A percentile compares a stretch with the other conserved stretches of the same genome.
phyloP scores from a whole-genome alignment of 1,284 basidiomycete species.

The Ustilago bromivora region DNA sequence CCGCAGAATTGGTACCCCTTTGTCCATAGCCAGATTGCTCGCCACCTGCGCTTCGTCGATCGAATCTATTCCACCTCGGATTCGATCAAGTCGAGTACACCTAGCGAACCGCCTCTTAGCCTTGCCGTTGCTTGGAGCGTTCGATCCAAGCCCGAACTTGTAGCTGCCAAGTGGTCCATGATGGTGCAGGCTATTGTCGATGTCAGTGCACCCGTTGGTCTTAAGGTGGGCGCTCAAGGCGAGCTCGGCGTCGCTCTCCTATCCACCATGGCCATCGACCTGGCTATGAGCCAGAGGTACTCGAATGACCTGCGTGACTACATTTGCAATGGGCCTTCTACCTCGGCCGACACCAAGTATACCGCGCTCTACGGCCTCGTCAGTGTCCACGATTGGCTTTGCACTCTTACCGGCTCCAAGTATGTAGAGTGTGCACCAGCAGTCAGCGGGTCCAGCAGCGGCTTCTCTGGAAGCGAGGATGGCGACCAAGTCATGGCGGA shows the following conservation, averaged over 20 bases:
- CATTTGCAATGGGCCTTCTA: background rate
- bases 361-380: background rate
- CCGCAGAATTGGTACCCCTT: background rate
- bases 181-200: background rate
- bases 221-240: constrained; percentile 11
- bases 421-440: background rate
- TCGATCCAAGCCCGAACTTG: background rate
- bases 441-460: background rate
- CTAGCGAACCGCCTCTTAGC: too few relatives aligned
- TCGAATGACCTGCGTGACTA: background rate
- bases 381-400: constrained; percentile 6
- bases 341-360: background rate
- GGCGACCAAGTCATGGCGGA: background rate
- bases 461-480: background rate
- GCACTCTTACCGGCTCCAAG: background rate
- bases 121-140: background rate
- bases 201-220: background rate
- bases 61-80: too few relatives aligned
- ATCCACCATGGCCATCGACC: constrained; percentile 7
- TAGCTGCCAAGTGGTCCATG: background rate
- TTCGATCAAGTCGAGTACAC: too few relatives aligned
- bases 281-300: background rate
- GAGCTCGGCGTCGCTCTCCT: constrained; percentile 4
- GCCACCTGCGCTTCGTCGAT: too few relatives aligned
- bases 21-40: too few relatives aligned